Base-by-base conservation (phyloP, 2,329 filamentous ascomycete species). In the Hymenoscyphus repandus region DNA sequence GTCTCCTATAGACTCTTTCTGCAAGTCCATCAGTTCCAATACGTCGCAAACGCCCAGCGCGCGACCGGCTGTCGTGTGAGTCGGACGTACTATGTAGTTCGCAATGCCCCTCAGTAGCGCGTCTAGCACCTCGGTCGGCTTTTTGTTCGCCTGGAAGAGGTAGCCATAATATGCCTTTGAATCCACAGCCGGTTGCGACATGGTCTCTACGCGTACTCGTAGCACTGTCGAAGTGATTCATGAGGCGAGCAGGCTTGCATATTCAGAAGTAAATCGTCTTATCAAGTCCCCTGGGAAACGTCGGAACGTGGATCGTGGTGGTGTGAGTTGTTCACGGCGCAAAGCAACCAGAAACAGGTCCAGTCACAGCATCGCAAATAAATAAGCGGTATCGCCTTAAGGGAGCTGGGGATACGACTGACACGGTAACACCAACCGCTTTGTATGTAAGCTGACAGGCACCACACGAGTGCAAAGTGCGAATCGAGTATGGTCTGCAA, bases 51-150 rank as follows among this genome's bases (percentile, higher is more conserved):
- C 27, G 12, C 2, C 20, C 22, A 22, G 41, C 43, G 45, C 34
- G 33, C 41, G 39, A n/a, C 17, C 32, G 45, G 39, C 31, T 44
- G 6, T 18, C n/a, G 22, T 36, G 51, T 40, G 32, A 52, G 20
- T 12, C 11, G 40, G 38, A 69, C 83, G 70, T 76, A 91, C 87
- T 65, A 90, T 86, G 62, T 88, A 72, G 51, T 77, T 75, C 40
- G 80, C 85, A 59, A 91, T 81, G 31, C 84, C 82, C 59, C 82
- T 71, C 57, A 90, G 74, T 31, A 91, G 72, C 49, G 83, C 81
- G 66, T 86, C 78, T 27, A 91, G 75, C 40, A 84, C 67, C 47
- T 78, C 77, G 3, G 85, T 84, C 5, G 86, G 81, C 43, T 77
- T 79, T 68, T 88, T 89, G 66, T 87, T 75, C 33, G 72, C 69